phyloP scores from a whole-genome alignment of 768 basidiomycete genomes.

The Steccherinum ochraceum region DNA sequence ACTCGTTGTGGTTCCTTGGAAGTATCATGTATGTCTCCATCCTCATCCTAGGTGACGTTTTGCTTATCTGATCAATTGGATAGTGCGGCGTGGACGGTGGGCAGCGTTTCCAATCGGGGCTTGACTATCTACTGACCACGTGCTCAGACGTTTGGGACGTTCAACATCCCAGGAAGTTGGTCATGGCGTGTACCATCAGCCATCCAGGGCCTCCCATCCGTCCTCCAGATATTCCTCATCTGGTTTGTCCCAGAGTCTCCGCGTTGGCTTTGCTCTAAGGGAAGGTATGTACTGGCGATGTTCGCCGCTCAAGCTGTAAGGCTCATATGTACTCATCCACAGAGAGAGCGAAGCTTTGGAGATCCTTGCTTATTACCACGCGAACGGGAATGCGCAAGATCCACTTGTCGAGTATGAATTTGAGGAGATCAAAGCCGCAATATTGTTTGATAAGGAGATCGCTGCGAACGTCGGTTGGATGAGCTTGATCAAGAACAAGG shows the following conservation, averaged over 20 bases:
- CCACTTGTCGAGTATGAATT: conserved; percentile 57
- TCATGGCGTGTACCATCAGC: conserved; percentile 40
- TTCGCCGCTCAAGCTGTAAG: too few species aligned
- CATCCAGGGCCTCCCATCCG: conserved; percentile 27
- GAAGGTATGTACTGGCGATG: conserved; percentile 12
- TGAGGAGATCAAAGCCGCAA: conserved; percentile 57
- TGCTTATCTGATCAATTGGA: too few species aligned
- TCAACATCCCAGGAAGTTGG: conserved; percentile 31
- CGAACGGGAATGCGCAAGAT: conserved; percentile 31
- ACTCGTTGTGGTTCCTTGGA: conserved; percentile 36
- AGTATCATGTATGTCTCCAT: conserved; percentile 25
- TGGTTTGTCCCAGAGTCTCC: conserved; percentile 37
- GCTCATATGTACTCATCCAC: too few species aligned
- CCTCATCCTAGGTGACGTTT: not conserved
- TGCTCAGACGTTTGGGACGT: conserved; percentile 34
- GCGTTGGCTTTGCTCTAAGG: conserved; percentile 32
- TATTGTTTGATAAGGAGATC: conserved; percentile 36
- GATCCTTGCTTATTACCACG: conserved; percentile 36
- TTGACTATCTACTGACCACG: not conserved
- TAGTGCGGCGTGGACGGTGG: conserved; percentile 8
- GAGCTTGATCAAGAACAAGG: conserved; percentile 43
- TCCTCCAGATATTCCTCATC: conserved; percentile 29
- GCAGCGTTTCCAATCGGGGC: not conserved
- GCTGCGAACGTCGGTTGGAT: conserved; percentile 37
- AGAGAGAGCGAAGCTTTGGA: conserved; percentile 28